Percentiles rank a stretch among this genome's conserved stretches.
Evolutionary conservation across 2,329 filamentous ascomycete species (phyloP).

Genomic region (Dichotomopilus funicola): DNA sequence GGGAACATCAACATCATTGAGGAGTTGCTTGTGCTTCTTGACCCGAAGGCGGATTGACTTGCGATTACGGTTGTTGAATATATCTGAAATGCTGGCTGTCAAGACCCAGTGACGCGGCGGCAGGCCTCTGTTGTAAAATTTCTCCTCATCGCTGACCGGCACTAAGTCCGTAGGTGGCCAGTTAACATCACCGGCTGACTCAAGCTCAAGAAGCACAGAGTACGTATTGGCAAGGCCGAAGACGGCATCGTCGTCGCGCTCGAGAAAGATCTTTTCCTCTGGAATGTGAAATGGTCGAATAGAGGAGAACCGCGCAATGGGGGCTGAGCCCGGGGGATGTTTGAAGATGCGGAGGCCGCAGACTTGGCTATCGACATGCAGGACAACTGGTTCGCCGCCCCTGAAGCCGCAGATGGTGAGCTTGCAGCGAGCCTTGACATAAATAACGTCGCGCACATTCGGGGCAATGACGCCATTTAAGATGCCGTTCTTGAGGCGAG

Average conservation of each 20-base stretch:
- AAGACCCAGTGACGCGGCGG: conserved; percentile 34
- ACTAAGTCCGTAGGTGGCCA: conserved; percentile 48
- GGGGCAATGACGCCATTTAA: conserved; percentile 33
- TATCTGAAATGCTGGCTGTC: conserved; percentile 35
- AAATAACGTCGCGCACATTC: conserved; percentile 30
- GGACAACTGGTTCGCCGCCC: conserved; percentile 34
- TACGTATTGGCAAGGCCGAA: conserved; percentile 47
- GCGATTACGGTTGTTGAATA: conserved; percentile 34
- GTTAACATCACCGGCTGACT: conserved; percentile 40
- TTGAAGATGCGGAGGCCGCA: conserved; percentile 47
- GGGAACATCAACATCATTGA: conserved; percentile 14
- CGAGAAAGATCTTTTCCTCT: conserved; percentile 44
- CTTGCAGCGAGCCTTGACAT: conserved; percentile 37
- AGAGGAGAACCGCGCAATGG: conserved; percentile 41
- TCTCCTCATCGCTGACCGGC: conserved; percentile 24
- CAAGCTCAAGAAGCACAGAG: conserved; percentile 45
- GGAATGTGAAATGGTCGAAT: conserved; percentile 47
- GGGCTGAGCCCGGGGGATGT: conserved; percentile 39
- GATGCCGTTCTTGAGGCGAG: conserved; percentile 32
- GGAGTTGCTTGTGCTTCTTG: conserved; percentile 29
- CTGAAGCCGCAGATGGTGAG: conserved; percentile 35
- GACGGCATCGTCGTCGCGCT: conserved; percentile 40
- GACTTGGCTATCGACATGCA: conserved; percentile 49
- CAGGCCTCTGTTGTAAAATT: conserved; percentile 23
- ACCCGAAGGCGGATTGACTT: conserved; percentile 30